Base-by-base conservation (phyloP, 768 basidiomycete species). In the Mycena metata region DNA sequence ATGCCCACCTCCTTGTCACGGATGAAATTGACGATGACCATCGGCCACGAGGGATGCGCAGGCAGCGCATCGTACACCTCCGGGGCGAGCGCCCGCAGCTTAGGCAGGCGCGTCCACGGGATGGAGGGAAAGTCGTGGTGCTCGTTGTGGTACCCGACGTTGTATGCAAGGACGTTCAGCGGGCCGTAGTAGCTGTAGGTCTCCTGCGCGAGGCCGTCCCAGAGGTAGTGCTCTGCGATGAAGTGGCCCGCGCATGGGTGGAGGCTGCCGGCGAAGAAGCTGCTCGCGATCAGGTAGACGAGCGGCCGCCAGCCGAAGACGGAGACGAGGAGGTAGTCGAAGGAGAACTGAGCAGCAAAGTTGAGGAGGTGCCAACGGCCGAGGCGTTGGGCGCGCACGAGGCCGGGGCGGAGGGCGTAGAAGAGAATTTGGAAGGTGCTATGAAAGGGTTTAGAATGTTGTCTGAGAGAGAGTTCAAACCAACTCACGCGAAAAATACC, bases 131-230 rank as follows among this genome's bases (percentile, higher is more conserved):
- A 99, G 81, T 99, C 98, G 80, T 99, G 98, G 80, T 99, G 98
- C 75, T 99, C 98, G 79, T 99, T 98, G 79, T 99, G 98, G 77
- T 98, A 99, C 43, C 98, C 98, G 72, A 98, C 97, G 72, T 99
- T 99, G 79, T 98, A 99, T 16, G 96, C 95, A 23, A 99, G 80
- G 16, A 91, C 68, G 79, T 99, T 99, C 63, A 98, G 83, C 64
- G 89, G 88, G 0, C 98, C 98, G 73, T 99, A 99, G 79, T 99
- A 99, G 68, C 93, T 95, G 79, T 95, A 99, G 0, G 98, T 99
- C 82, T 99, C 98, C 77, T 99, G 96, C 39, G 90, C 86, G 64
- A 96, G 84, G 2, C 92, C 93, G 72, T 97, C 96, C 92, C 94
- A 96, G 51, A 98, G 85, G 72, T 96, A 98, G 78, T 98, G 96